These are phyloP conservation scores for Annona cherimola DNA, from an alignment of 164 flowering plant genomes.

Conservation along the genomic window DNA sequence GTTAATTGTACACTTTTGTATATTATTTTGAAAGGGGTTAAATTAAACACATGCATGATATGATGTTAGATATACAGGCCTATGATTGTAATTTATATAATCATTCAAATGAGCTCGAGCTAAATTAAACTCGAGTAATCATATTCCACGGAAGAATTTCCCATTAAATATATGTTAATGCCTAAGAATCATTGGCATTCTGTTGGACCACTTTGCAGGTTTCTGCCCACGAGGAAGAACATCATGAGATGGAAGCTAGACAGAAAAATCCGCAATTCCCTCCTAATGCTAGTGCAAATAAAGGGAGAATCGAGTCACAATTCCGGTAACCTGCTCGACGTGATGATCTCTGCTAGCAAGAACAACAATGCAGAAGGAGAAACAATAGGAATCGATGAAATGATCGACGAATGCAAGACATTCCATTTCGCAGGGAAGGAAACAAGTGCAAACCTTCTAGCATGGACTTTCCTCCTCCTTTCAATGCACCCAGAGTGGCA, in stretches of 20 bases:
- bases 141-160: too few species aligned
- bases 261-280: conserved; percentile 38
- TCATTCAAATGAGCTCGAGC: too few species aligned
- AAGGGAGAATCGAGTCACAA: conserved; percentile 21
- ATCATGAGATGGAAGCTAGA: conserved; percentile 50
- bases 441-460: conserved; percentile 19
- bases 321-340: conserved; percentile 30
- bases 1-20: too few species aligned
- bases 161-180: too few species aligned
- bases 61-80: too few species aligned
- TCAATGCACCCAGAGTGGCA: conserved; percentile 23
- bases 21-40: too few species aligned
- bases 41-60: too few species aligned
- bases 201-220: conserved; percentile 23
- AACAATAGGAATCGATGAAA: conserved; percentile 12
- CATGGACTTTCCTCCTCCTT: conserved; percentile 19
- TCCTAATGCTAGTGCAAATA: conserved; percentile 28
- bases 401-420: conserved; percentile 23
- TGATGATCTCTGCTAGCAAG: conserved; percentile 18
- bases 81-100: too few species aligned
- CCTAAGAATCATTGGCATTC: too few species aligned
- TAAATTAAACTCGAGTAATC: too few species aligned
- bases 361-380: conserved; percentile 7
- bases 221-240: conserved; percentile 56
- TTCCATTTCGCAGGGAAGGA: conserved; percentile 26